Conservation (phyloP, 2,329 filamentous ascomycete genomes). For the Pseudofabraea citricarpa region DNA sequence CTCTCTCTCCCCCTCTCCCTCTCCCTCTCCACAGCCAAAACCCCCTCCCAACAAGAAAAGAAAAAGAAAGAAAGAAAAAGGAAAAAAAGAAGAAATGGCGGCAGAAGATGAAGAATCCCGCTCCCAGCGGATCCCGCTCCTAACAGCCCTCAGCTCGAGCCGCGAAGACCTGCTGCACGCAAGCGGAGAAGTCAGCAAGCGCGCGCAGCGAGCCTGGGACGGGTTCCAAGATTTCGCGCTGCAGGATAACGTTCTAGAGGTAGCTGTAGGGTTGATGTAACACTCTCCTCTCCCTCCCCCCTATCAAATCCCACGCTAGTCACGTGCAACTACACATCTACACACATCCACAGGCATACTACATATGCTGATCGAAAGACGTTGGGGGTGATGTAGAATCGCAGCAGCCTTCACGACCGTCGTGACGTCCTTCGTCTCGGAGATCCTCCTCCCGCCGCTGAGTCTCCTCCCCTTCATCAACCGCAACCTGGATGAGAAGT, state of each 20-base stretch:
- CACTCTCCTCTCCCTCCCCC: constrained; percentile 11
- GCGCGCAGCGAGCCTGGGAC: constrained; percentile 45
- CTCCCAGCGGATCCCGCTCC: neutral
- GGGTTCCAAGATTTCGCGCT: constrained; percentile 70
- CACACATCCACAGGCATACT: neutral
- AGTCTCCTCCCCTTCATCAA: constrained; percentile 65
- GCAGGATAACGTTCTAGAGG: constrained; percentile 70
- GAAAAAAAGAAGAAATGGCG: no score
- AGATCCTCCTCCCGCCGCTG: constrained; percentile 65
- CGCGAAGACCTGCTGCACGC: constrained; percentile 14
- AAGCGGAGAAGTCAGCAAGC: constrained; percentile 15
- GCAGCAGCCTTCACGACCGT: constrained; percentile 67
- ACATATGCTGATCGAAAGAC: neutral
- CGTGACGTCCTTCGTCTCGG: constrained; percentile 67
- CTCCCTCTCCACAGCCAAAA: no score
- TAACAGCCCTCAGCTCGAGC: neutral
- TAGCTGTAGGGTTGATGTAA: constrained; percentile 71
- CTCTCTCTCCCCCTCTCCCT: no score
- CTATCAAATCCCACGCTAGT: constrained; percentile 3
- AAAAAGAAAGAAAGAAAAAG: no score
- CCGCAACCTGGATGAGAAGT: constrained; percentile 70
- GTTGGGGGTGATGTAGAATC: constrained; percentile 40
- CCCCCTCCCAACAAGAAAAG: no score
- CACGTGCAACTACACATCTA: constrained; percentile 1
- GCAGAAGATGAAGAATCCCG: neutral